Conservation (phyloP, 78 protist species). For the Chrysochromulina parva region DNA sequence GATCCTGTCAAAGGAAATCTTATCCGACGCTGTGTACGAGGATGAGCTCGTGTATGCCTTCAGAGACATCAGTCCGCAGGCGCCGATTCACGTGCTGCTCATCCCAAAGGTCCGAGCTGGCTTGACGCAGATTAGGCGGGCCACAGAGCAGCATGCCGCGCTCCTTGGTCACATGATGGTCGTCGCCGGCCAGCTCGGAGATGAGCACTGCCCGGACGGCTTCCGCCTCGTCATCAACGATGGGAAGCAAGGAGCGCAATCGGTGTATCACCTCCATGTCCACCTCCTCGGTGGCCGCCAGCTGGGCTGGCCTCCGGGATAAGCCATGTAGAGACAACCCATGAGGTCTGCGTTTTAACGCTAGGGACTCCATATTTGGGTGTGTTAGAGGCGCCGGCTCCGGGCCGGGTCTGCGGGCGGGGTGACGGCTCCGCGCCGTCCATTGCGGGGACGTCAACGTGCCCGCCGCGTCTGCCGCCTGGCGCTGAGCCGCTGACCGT, state of each 20-base stretch:
- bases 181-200: background rate
- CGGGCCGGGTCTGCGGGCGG: too few relatives aligned
- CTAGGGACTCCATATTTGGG: too few relatives aligned
- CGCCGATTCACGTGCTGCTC: slow-evolving; percentile 63
- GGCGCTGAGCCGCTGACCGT: too few relatives aligned
- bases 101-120: slow-evolving; percentile 40
- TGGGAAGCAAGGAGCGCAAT: slow-evolving; percentile 54
- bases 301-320: slow-evolving; percentile 58
- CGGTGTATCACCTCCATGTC: slow-evolving; percentile 63
- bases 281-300: slow-evolving; percentile 64
- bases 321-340: too few relatives aligned
- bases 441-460: too few relatives aligned
- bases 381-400: too few relatives aligned
- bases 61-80: slow-evolving; percentile 51
- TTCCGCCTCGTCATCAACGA: slow-evolving; percentile 58
- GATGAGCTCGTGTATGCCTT: slow-evolving; percentile 42
- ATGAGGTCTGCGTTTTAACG: too few relatives aligned
- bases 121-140: background rate
- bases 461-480: too few relatives aligned
- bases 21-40: slow-evolving; percentile 11
- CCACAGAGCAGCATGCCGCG: background rate
- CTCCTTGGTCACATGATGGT: slow-evolving; percentile 20
- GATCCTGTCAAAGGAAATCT: slow-evolving; percentile 44
- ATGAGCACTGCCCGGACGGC: background rate
- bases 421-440: too few relatives aligned